Base-by-base conservation (phyloP, 345 rosid genomes). In the Excoecaria agallocha region DNA sequence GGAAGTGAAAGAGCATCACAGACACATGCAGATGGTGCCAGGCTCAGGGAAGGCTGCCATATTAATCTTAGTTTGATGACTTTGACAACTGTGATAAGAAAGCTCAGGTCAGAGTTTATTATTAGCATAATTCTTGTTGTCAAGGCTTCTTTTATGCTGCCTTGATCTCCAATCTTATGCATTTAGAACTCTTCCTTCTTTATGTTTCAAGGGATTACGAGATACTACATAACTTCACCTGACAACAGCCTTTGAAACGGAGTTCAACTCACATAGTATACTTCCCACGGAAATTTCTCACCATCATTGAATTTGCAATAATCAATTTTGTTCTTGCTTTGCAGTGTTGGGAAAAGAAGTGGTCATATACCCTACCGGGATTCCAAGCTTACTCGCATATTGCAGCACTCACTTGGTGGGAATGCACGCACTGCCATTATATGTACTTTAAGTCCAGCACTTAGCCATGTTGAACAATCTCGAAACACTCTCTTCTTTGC, bases 1-100 rank as follows among this genome's bases (percentile, higher is more conserved):
- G 99, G 99, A 86, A 93, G 98, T 82, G 99, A 96, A 83, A 88
- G 99, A 83, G 98, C 98, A 16, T 89, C 99, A 73, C 99, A 96
- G 78, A 91, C 99, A 41, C 87, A 93, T 73, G 91, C 97, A 45
- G 99, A 96, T 66, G 99, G 99, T 52, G 87, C 97, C 67, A 86
- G 99, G 82, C 98, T 96, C 37, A 85, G 95, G 77, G 99, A 96
- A 86, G 99, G 99, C 74, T 96, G 99, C 74, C 99, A 96, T 82
- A 96, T 96, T 75, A 96, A 96, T 85, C 93, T 96, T 30, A 96
- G 99, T 81, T 84, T 96, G 86, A 96, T 96, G 99, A 96, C 99
- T 13, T 88, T 96, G 73, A 96, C 99, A 67, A 93, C 98, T 22
- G 98, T 96, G 39, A 96, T 96, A 76, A 86, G 99, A 83, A 96